These are phyloP conservation scores for Physaria fendleri DNA, from an alignment of 345 rosid species.

Conservation along the genomic window DNA sequence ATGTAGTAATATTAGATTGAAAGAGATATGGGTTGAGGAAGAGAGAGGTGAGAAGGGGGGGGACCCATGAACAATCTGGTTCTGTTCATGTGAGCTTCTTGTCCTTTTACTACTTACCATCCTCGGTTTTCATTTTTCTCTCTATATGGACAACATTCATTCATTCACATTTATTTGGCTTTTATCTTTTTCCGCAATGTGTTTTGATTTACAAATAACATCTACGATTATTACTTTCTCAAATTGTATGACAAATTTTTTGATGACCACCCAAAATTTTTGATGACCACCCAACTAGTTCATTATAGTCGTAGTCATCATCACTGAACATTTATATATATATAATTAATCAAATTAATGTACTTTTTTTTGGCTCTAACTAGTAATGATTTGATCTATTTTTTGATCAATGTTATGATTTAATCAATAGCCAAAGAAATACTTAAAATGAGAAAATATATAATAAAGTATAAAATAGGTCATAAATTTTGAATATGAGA, in stretches of 20 bases:
- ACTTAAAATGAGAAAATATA: not conserved
- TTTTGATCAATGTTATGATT: too few relatives aligned
- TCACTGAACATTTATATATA: not conserved
- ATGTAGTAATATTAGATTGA: constrained; percentile 20
- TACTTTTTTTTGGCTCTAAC: not conserved
- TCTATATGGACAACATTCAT: constrained; percentile 10
- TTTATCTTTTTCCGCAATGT: not conserved
- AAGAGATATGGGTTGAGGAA: constrained; percentile 23
- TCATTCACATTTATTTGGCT: constrained; percentile 8
- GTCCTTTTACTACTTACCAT: constrained; percentile 32
- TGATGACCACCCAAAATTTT: not conserved
- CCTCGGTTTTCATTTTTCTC: constrained; percentile 21
- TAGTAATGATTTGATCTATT: not conserved
- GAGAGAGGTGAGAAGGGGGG: not conserved
- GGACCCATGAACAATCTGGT: constrained; percentile 36
- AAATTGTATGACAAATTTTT: not conserved
- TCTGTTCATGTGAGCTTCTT: constrained; percentile 38
- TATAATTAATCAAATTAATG: too few relatives aligned
- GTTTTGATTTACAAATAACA: not conserved
- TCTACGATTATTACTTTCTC: not conserved
- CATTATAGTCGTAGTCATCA: not conserved
- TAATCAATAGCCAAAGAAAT: not conserved
- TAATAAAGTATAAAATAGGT: not conserved
- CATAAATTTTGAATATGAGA: not conserved
- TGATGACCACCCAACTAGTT: not conserved